These are phyloP conservation scores for Ophiostoma quercus DNA, from an alignment of 2,329 filamentous ascomycete species.

Conservation along the genomic window DNA sequence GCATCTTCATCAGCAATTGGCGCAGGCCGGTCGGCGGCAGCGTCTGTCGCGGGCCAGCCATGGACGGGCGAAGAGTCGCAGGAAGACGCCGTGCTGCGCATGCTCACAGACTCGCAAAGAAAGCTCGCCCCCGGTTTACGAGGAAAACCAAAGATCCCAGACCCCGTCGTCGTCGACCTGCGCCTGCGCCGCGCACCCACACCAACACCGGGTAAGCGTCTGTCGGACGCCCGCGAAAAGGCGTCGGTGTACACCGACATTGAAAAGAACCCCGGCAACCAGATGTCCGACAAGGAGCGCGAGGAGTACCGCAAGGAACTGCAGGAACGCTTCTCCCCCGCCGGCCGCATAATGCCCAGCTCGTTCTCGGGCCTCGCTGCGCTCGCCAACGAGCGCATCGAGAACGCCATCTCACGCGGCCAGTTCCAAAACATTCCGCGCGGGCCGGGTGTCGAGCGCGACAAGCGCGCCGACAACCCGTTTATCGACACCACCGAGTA, in stretches of 20 bases:
- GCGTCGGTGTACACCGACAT: constrained; percentile 45
- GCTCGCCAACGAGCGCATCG: constrained; percentile 82
- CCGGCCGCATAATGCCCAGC: constrained; percentile 65
- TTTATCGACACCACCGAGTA: constrained; percentile 97
- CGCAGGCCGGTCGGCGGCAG: constrained; percentile 59
- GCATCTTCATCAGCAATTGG: constrained; percentile 7
- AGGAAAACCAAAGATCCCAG: constrained; percentile 42
- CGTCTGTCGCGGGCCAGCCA: constrained; percentile 53
- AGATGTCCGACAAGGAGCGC: constrained; percentile 42
- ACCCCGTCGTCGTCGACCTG: constrained; percentile 46
- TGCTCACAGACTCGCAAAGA: constrained; percentile 75
- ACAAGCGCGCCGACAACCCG: constrained; percentile 74
- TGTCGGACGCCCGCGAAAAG: constrained; percentile 53
- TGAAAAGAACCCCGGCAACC: constrained; percentile 25
- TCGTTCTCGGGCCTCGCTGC: constrained; percentile 73
- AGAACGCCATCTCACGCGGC: constrained; percentile 85
- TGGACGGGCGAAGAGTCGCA: constrained; percentile 76
- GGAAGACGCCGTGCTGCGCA: constrained; percentile 73
- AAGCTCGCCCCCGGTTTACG: constrained; percentile 53
- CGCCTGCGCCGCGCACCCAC: constrained; percentile 41
- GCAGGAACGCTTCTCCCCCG: constrained; percentile 73
- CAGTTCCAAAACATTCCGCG: constrained; percentile 81
- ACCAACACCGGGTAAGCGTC: constrained; percentile 43
- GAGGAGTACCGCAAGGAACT: constrained; percentile 68
- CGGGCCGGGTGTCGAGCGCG: constrained; percentile 67